A percentile compares a stretch with the other conserved stretches of the same genome.
Evolutionary conservation across 805 yeast species (phyloP).

Genomic region (Cephaloascus albidus): DNA sequence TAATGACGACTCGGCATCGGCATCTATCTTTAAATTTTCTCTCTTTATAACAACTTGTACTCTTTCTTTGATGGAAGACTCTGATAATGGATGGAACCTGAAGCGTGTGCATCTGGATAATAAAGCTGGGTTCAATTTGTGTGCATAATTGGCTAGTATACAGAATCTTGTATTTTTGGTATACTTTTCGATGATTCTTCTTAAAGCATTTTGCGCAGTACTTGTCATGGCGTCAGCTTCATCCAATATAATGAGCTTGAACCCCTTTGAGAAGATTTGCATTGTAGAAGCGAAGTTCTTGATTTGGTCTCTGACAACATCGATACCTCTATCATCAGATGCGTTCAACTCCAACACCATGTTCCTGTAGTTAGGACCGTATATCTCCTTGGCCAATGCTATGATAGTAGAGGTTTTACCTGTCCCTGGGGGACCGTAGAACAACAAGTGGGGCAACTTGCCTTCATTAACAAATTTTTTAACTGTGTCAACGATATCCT

Average conservation of each 20-base stretch:
- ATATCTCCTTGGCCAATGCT: conserved; percentile 81
- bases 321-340: conserved; percentile 95
- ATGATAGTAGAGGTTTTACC: conserved; percentile 86
- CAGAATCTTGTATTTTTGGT: conserved; percentile 94
- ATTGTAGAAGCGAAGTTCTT: conserved; percentile 93
- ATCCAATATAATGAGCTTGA: conserved; percentile 85
- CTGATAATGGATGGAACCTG: conserved; percentile 76
- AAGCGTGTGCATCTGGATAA: conserved; percentile 92
- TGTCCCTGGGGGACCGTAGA: conserved; percentile 95
- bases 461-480: conserved; percentile 78
- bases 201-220: conserved; percentile 75
- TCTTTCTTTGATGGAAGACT: conserved; percentile 59
- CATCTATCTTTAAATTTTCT: conserved; percentile 52
- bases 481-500: conserved; percentile 76
- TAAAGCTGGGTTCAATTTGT: conserved; percentile 91
- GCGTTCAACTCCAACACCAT: conserved; percentile 96
- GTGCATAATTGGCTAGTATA: conserved; percentile 91
- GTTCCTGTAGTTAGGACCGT: conserved; percentile 70
- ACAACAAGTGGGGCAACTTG: conserved; percentile 80
- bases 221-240: conserved; percentile 95
- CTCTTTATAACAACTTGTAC: conserved; percentile 57
- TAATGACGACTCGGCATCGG: conserved; percentile 57
- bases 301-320: conserved; percentile 95
- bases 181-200: conserved; percentile 84
- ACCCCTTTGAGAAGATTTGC: conserved; percentile 82